Evolutionary conservation across 139 green algal species (phyloP).

Genomic region (Tetratostichococcus sp.): DNA sequence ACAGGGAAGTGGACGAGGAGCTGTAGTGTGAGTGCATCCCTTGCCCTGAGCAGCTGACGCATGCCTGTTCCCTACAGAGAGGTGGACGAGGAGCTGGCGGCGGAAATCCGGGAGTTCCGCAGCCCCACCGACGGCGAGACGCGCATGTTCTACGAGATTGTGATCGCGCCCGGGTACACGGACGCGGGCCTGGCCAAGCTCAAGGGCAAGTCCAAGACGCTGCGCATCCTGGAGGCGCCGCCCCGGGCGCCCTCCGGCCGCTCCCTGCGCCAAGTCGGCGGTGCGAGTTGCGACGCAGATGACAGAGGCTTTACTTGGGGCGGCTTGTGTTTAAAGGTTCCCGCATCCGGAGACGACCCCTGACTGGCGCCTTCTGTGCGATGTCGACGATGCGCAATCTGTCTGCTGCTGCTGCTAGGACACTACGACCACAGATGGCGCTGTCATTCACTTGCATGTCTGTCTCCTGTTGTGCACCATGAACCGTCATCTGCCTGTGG

Average conservation of each 20-base stretch:
- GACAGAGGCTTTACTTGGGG: no score
- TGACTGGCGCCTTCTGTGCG: no score
- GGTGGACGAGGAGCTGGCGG: conserved; percentile 78
- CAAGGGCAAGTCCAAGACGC: conserved; percentile 96
- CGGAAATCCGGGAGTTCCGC: conserved; percentile 89
- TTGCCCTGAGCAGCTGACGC: background rate
- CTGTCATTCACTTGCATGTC: no score
- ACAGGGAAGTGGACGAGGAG: no score
- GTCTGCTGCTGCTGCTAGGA: no score
- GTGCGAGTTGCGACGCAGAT: background rate
- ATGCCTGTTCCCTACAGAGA: conserved; percentile 13
- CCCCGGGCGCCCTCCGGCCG: conserved; percentile 55
- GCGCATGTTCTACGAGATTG: conserved; percentile 99
- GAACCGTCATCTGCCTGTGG: no score
- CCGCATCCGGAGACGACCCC: no score
- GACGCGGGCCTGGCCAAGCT: conserved; percentile 85
- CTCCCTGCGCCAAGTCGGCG: conserved; percentile 78
- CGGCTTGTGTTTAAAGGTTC: no score
- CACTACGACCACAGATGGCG: no score
- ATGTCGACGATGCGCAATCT: no score
- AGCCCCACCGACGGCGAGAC: conserved; percentile 93
- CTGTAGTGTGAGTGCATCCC: no score
- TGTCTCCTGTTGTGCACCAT: no score
- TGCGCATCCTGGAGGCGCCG: conserved; percentile 95
- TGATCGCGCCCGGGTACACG: conserved; percentile 95